A percentile compares a stretch with the other conserved stretches of the same genome.
Conservation (phyloP, 2,329 filamentous ascomycete species). For the Escovopsis sp. region DNA sequence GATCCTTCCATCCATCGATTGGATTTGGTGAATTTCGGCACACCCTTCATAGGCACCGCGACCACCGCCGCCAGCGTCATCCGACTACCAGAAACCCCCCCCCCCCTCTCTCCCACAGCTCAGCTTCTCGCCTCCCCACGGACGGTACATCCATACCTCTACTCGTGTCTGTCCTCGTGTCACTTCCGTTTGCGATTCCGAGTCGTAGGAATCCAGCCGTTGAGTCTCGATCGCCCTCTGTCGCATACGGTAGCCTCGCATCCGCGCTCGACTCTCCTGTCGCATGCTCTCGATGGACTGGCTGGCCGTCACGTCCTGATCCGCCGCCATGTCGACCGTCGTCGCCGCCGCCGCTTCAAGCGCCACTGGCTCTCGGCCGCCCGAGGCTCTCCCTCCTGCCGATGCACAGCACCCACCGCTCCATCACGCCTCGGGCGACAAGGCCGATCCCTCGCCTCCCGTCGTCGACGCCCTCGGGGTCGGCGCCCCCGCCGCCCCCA, state of each 20-base stretch:
- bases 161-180: slow-evolving; percentile 3
- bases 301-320: slow-evolving; percentile 22
- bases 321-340: slow-evolving; percentile 37
- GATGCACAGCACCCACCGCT: slow-evolving; percentile 11
- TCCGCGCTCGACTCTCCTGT: slow-evolving; percentile 2
- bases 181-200: background rate
- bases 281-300: slow-evolving; percentile 18
- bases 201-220: background rate
- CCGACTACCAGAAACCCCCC: too few relatives aligned
- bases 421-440: slow-evolving; percentile 14
- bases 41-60: slow-evolving; percentile 3
- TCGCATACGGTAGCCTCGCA: slow-evolving; percentile 4
- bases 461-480: too few relatives aligned
- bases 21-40: too few relatives aligned
- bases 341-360: slow-evolving; percentile 39
- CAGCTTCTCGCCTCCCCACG: too few relatives aligned
- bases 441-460: too few relatives aligned
- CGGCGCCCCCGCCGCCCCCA: too few relatives aligned
- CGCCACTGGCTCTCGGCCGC: slow-evolving; percentile 25
- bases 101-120: too few relatives aligned
- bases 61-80: slow-evolving; percentile 2
- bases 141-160: too few relatives aligned
- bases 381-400: slow-evolving; percentile 5
- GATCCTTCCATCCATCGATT: too few relatives aligned
- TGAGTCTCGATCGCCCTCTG: slow-evolving; percentile 1